These are phyloP conservation scores for Russula sp. DNA, from an alignment of 768 basidiomycete species.

Conservation along the genomic window DNA sequence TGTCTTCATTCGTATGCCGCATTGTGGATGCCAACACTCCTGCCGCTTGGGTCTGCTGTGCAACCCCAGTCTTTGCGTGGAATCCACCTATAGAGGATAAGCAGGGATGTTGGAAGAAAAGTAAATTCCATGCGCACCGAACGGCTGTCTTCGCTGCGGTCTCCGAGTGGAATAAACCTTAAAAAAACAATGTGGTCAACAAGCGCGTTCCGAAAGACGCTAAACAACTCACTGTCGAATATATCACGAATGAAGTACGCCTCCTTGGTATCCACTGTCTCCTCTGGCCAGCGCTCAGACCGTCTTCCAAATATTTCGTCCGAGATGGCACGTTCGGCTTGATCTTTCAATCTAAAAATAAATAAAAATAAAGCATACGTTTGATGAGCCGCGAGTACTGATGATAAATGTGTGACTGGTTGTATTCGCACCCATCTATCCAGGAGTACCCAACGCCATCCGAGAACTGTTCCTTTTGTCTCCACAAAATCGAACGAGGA, in stretches of 20 bases:
- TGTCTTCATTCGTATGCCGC: conserved; percentile 61
- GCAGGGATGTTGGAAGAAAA: background rate
- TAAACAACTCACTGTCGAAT: conserved; percentile 64
- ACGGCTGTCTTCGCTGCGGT: conserved; percentile 90
- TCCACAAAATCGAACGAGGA: conserved; percentile 91
- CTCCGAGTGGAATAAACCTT: conserved; percentile 78
- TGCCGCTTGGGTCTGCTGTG: conserved; percentile 87
- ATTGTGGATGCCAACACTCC: conserved; percentile 94
- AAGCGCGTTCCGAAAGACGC: background rate
- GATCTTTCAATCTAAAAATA: conserved; percentile 78
- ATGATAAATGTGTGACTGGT: conserved; percentile 1
- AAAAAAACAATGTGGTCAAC: background rate
- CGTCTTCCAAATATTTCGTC: conserved; percentile 79
- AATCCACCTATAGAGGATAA: conserved; percentile 62
- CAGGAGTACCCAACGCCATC: conserved; percentile 98
- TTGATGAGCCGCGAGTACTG: conserved; percentile 6
- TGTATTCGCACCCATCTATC: conserved; percentile 77
- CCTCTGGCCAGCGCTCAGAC: conserved; percentile 68
- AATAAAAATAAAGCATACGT: background rate
- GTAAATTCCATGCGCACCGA: conserved; percentile 49
- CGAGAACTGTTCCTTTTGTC: conserved; percentile 99
- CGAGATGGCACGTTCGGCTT: conserved; percentile 69
- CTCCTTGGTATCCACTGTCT: conserved; percentile 94
- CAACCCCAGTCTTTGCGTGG: conserved; percentile 98
- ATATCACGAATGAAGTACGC: conserved; percentile 90